Percentiles rank a stretch among this genome's conserved stretches.
Evolutionary conservation across 257 asterid species (phyloP).

Genomic region (Nicotiana tabacum): DNA sequence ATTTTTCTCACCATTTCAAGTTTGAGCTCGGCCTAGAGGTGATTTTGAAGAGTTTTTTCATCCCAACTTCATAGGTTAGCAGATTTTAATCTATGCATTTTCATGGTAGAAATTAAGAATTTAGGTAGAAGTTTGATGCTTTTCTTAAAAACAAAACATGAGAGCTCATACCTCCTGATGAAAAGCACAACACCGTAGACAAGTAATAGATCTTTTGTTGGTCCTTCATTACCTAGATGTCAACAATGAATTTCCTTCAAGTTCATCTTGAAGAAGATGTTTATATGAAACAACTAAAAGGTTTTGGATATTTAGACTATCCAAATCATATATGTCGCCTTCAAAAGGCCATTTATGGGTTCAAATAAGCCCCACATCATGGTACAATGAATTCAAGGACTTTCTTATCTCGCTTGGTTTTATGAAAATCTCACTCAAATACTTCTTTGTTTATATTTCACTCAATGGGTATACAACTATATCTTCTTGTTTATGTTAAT

Average conservation of each 20-base stretch:
- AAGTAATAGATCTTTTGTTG: neutral
- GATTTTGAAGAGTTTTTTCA: too few species aligned
- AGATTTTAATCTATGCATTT: too few species aligned
- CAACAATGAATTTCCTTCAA: neutral
- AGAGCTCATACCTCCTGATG: neutral
- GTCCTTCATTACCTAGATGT: neutral
- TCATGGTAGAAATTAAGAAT: too few species aligned
- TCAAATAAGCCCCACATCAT: neutral
- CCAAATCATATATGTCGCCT: conserved; percentile 3
- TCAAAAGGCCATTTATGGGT: neutral
- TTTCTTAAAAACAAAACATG: too few species aligned
- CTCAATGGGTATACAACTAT: neutral
- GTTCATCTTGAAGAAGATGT: neutral
- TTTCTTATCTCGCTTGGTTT: neutral
- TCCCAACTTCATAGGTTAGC: too few species aligned
- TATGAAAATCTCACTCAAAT: neutral
- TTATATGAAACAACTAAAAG: neutral
- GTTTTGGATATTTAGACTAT: neutral
- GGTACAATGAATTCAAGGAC: neutral
- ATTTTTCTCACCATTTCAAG: too few species aligned
- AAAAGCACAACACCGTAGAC: neutral
- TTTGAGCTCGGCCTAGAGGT: too few species aligned
- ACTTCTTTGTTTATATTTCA: neutral
- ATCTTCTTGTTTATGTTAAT: neutral
- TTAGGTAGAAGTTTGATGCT: too few species aligned